Base-by-base conservation (phyloP, 768 basidiomycete species). In the Suillus variegatus region DNA sequence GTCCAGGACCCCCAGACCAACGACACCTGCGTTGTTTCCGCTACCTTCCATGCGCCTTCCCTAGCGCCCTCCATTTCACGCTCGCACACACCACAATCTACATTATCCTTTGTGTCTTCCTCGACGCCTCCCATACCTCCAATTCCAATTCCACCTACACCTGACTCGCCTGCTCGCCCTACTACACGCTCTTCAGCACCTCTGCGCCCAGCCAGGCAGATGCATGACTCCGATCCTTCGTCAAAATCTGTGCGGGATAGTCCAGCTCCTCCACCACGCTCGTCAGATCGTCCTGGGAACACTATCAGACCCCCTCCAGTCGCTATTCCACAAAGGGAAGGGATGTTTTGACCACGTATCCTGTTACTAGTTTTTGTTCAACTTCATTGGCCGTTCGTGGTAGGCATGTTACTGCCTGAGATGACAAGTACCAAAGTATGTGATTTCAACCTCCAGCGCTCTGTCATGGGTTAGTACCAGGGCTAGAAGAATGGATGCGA, bases 221-320 rank as follows among this genome's bases (percentile, higher is more conserved):
- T 4, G 65, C 69, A 18, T 67, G 60, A 64, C 60, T 69, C 80
- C 25, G 70, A 78, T 69, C 71, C 76, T 61, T 40, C 76, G 62
- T 70, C 76, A 49, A 22, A 71, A 73, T 4, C 67, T 64, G 44
- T 65, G 60, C 36, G 49, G 6, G 73, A 70, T 43, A 79, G 82
- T 69, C 84, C 84, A n/a, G 85, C 83, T 1, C 87, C 84, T 0
- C 85, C 88, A 4, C 90, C 91, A 20, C 82, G 91, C 60, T 91
- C 90, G 63, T 79, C 79, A 25, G 86, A 90, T 74, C 80, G 91
- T 12, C 90, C 91, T 2, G 83, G 85, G 14, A 91, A 88, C 71
- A 72, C 79, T 36, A 69, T 80, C 22, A 82, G 84, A 25, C 80
- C 84, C 22, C 82, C 85, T 5, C 85, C 82, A 4, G 79, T 85